Evolutionary conservation across 2,329 filamentous ascomycete species (phyloP), one percentile per base, ranked within the genome.

Genomic region (Alternaria ethzedia): DNA sequence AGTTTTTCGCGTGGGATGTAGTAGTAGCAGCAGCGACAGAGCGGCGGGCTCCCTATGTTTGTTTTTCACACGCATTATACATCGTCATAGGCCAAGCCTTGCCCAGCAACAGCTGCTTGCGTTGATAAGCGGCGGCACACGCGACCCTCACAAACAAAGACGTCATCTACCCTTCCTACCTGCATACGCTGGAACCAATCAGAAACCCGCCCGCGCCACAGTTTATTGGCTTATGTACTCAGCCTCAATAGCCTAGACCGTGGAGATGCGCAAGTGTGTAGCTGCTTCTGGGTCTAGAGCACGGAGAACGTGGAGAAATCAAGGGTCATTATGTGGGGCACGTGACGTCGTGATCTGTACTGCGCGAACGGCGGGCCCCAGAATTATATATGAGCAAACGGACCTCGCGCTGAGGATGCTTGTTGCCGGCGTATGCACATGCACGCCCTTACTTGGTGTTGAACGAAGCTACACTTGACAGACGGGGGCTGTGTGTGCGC

Each of bases 61-160:
- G 49, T 32, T 63, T 50, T 59, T 50, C 30, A n/a, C 30, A 43
- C 26, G 15, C 28, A 44, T 49, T 49, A 12, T 32, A 41, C 28
- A 43, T 55, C 61, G 64, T 68, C 59, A 61, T 61, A 46, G 25
- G 67, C 59, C 61, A 66, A 70, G 61, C 49, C 25, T 23, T 61
- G 51, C 66, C 63, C 54, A 68, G 63, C 54, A 46, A 6, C 44
- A 36, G 43, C 56, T 13, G 13, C 44, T 59, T 59, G 47, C 32
- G 54, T 55, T 58, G 50, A 64, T 54, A 52, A 59, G 62, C 50
- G 56, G 50, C 44, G 56, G 44, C 54, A 54, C 60, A 56, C 45
- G 59, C 64, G 61, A 69, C 44, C 63, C 57, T 66, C 51, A 54
- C 54, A 43, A 61, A 59, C 49, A 59, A 59, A 66, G 65, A 73